These are phyloP conservation scores for Hansenula anomala DNA, from an alignment of 1,139 yeast genomes.

Conservation along the genomic window DNA sequence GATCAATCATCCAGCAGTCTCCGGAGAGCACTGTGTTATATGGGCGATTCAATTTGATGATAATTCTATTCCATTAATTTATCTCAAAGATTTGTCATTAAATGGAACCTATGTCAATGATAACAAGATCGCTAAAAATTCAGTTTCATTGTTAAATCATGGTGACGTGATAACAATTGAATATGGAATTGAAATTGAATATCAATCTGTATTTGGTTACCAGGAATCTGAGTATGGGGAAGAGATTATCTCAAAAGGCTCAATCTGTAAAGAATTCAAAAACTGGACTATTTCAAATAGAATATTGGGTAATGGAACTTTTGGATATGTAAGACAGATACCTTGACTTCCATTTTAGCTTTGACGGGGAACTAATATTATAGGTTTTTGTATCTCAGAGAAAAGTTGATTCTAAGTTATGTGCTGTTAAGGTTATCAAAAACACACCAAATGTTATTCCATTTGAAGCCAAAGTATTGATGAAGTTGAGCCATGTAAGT, in stretches of 20 bases:
- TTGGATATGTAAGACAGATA: conserved; percentile 43
- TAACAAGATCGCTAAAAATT: conserved; percentile 26
- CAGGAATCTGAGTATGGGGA: conserved; percentile 12
- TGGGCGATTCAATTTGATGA: conserved; percentile 52
- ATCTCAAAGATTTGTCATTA: conserved; percentile 47
- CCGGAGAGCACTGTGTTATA: conserved; percentile 39
- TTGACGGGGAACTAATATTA: too few relatives aligned
- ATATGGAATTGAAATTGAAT: conserved; percentile 27
- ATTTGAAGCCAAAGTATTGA: conserved; percentile 39
- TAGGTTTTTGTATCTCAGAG: conserved; percentile 28
- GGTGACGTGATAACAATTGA: conserved; percentile 40
- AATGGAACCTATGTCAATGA: conserved; percentile 52
- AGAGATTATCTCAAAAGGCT: conserved; percentile 12
- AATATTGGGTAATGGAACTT: conserved; percentile 55
- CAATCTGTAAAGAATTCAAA: conserved; percentile 21
- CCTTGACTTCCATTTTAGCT: too few relatives aligned
- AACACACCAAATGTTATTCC: conserved; percentile 27
- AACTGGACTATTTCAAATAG: conserved; percentile 41
- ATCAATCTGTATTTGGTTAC: conserved; percentile 19
- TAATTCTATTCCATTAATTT: conserved; percentile 41
- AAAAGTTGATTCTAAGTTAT: conserved; percentile 22
- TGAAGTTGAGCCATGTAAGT: conserved; percentile 35
- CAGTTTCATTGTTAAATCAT: conserved; percentile 36
- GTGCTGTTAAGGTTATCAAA: conserved; percentile 49
- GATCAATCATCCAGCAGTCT: conserved; percentile 31